Evolutionary conservation across 140 eudicot genomes (phyloP).

Genomic region (Flaveria floridana): DNA sequence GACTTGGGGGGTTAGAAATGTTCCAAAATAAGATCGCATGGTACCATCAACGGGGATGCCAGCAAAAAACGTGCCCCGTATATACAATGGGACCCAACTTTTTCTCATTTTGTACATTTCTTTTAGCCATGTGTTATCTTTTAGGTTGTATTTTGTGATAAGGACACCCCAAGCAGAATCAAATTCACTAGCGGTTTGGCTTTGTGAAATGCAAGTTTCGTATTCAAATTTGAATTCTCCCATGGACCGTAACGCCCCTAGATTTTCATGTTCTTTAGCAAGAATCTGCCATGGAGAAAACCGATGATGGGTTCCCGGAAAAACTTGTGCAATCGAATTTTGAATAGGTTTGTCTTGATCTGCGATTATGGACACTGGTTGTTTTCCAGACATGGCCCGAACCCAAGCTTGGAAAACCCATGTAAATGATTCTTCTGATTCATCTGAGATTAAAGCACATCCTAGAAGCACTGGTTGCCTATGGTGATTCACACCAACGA

Average conservation of each 20-base stretch:
- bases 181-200: constrained; percentile 43
- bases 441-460: constrained; percentile 45
- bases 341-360: constrained; percentile 44
- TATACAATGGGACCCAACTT: constrained; percentile 47
- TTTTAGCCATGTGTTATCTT: constrained; percentile 42
- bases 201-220: constrained; percentile 44
- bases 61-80: constrained; percentile 40
- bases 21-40: constrained; percentile 35
- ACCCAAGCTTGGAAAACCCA: constrained; percentile 47
- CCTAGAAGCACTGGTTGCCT: constrained; percentile 48
- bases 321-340: constrained; percentile 38
- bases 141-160: constrained; percentile 35
- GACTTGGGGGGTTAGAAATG: constrained; percentile 36
- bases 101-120: constrained; percentile 47
- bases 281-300: constrained; percentile 45
- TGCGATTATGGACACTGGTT: constrained; percentile 40
- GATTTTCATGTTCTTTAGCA: constrained; percentile 38
- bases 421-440: constrained; percentile 44
- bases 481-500: constrained; percentile 45
- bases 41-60: constrained; percentile 43
- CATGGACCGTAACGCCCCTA: constrained; percentile 42
- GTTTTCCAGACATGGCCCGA: constrained; percentile 45
- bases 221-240: constrained; percentile 46
- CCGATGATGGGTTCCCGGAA: constrained; percentile 44
- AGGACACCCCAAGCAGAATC: constrained; percentile 45